Evolutionary conservation across 2,329 filamentous ascomycete genomes (phyloP).

Genomic region (Epichloe elymi): DNA sequence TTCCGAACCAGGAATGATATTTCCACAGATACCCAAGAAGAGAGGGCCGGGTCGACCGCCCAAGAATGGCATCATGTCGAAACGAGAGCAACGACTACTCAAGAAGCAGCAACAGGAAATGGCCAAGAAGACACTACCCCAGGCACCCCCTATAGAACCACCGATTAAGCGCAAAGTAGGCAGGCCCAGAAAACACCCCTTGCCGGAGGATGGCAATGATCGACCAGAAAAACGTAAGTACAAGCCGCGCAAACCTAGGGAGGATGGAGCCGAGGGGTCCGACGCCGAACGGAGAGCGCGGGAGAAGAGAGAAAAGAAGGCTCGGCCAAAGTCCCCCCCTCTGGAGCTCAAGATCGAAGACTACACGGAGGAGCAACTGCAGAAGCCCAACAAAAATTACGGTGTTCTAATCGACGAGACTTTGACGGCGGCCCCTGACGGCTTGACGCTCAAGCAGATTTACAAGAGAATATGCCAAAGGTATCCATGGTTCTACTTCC

Average conservation of each 20-base stretch:
- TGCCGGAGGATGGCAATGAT: constrained; percentile 41
- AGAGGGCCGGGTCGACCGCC: constrained; percentile 70
- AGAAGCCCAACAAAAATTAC: constrained; percentile 51
- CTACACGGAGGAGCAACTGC: constrained; percentile 44
- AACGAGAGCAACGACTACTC: constrained; percentile 53
- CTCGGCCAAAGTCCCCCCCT: constrained; percentile 47
- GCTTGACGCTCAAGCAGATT: constrained; percentile 46
- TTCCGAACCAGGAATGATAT: constrained; percentile 21
- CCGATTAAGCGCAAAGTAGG: constrained; percentile 52
- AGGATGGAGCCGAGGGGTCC: constrained; percentile 41
- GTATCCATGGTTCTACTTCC: constrained; percentile 48
- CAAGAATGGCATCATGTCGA: constrained; percentile 75
- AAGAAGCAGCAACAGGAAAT: constrained; percentile 41
- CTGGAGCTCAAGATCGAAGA: constrained; percentile 40
- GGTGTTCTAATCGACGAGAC: constrained; percentile 48
- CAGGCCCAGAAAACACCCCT: constrained; percentile 49
- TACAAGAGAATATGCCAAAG: constrained; percentile 47
- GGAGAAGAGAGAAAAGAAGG: constrained; percentile 48
- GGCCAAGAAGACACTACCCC: constrained; percentile 38
- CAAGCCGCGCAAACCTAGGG: constrained; percentile 46
- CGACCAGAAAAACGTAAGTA: constrained; percentile 52
- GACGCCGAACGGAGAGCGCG: constrained; percentile 42
- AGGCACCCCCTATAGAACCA: constrained; percentile 33
- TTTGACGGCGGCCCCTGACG: constrained; percentile 38
- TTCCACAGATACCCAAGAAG: constrained; percentile 44